Evolutionary conservation across 2,329 filamentous ascomycete genomes (phyloP).

Genomic region (Colletotrichum camelliae): DNA sequence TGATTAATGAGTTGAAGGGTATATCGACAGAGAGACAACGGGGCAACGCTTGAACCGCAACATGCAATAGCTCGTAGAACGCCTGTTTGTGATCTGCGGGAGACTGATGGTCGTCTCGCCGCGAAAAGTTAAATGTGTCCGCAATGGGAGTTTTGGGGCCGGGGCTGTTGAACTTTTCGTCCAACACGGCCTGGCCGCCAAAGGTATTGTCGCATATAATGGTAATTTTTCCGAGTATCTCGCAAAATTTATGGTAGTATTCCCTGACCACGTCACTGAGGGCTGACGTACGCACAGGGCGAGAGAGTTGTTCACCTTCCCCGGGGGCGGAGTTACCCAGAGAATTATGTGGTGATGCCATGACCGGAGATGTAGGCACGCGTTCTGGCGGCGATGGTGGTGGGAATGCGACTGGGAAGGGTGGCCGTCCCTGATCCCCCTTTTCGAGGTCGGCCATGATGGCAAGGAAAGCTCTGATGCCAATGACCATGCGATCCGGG

Average conservation of each 20-base stretch:
- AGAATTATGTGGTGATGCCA: slow-evolving; percentile 39
- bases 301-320: slow-evolving; percentile 70
- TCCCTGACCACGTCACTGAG: slow-evolving; percentile 81
- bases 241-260: slow-evolving; percentile 90
- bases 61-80: slow-evolving; percentile 94
- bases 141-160: slow-evolving; percentile 94
- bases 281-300: slow-evolving; percentile 63
- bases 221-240: slow-evolving; percentile 94
- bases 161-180: slow-evolving; percentile 90
- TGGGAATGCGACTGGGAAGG: slow-evolving; percentile 77
- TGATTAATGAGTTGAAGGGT: slow-evolving; percentile 91
- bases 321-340: slow-evolving; percentile 17
- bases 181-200: slow-evolving; percentile 90
- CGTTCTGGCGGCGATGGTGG: slow-evolving; percentile 45
- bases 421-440: slow-evolving; percentile 76
- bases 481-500: slow-evolving; percentile 96
- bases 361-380: slow-evolving; percentile 54
- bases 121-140: slow-evolving; percentile 89
- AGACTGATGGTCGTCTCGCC: slow-evolving; percentile 78
- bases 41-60: slow-evolving; percentile 92
- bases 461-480: slow-evolving; percentile 89
- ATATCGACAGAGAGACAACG: slow-evolving; percentile 92
- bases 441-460: slow-evolving; percentile 94
- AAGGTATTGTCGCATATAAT: slow-evolving; percentile 97
- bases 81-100: slow-evolving; percentile 86